These are phyloP conservation scores for Alternaria infectoria DNA, from an alignment of 2,329 filamentous ascomycete species.

Conservation along the genomic window DNA sequence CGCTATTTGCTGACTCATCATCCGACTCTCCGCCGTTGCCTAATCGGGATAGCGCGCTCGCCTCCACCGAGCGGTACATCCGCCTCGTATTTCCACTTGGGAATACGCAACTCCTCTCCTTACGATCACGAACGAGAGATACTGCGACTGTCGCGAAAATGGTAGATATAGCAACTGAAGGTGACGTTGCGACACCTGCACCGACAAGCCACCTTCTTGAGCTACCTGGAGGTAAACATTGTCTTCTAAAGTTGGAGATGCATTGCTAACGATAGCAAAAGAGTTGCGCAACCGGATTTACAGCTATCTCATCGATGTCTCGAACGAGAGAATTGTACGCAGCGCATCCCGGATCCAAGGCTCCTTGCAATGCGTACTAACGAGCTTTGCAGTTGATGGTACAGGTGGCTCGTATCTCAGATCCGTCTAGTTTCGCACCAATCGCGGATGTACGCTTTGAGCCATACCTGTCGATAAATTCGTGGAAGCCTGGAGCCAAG, in stretches of 20 bases:
- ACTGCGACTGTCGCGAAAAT: not conserved
- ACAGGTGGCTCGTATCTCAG: not conserved
- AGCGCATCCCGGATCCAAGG: not conserved
- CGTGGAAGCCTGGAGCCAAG: too few species aligned
- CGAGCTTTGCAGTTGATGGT: not conserved
- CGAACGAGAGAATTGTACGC: fast-evolving
- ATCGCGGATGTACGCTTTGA: too few species aligned
- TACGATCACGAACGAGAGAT: fast-evolving
- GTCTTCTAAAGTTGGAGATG: fast-evolving
- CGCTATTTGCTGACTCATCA: not conserved
- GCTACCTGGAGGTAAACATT: not conserved
- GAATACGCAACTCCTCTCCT: not conserved
- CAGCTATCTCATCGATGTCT: not conserved
- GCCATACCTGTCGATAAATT: too few species aligned
- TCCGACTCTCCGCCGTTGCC: not conserved
- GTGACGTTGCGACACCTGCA: not conserved
- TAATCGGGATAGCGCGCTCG: not conserved
- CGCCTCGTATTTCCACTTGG: not conserved
- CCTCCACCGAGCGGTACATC: not conserved
- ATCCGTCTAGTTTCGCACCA: too few species aligned
- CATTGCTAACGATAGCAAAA: not conserved
- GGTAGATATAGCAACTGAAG: not conserved
- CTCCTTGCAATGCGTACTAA: not conserved
- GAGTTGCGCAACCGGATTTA: not conserved
- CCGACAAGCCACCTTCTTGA: not conserved